These are phyloP conservation scores for Peribolospora kevripleyi DNA, from an alignment of 768 basidiomycete genomes.

Conservation along the genomic window DNA sequence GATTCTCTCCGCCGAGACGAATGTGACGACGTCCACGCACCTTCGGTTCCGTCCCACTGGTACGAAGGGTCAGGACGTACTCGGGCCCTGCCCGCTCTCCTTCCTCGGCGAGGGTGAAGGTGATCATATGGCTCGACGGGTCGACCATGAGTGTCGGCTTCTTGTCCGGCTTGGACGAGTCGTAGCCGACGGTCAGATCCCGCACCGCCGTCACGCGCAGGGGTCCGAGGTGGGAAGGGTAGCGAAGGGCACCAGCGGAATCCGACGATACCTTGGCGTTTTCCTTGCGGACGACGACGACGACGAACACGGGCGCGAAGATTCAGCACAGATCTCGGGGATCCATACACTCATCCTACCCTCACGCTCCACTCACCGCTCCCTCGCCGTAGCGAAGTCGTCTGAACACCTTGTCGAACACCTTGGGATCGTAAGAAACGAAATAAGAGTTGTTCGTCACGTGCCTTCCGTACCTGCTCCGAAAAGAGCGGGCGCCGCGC, in stretches of 20 bases:
- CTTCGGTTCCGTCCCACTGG: slow-evolving; percentile 79
- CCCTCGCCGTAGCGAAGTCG: slow-evolving; percentile 34
- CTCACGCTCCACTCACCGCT: slow-evolving; percentile 17
- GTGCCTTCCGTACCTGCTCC: slow-evolving; percentile 69
- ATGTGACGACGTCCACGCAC: slow-evolving; percentile 18
- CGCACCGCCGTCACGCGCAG: slow-evolving; percentile 43
- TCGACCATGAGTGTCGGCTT: slow-evolving; percentile 26
- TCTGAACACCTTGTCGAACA: slow-evolving; percentile 42
- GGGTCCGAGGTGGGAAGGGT: slow-evolving; percentile 2
- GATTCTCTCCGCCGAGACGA: too few relatives aligned
- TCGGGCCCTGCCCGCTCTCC: slow-evolving; percentile 21
- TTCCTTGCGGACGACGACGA: too few relatives aligned
- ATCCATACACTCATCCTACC: not conserved
- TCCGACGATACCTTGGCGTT: not conserved
- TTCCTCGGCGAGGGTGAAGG: slow-evolving; percentile 31
- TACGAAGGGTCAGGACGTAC: slow-evolving; percentile 50
- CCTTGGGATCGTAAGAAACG: slow-evolving; percentile 32
- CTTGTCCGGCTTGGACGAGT: slow-evolving; percentile 40
- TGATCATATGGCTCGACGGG: slow-evolving; percentile 44
- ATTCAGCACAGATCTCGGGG: not conserved
- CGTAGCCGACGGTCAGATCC: slow-evolving; percentile 43
- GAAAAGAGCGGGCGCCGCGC: not conserved
- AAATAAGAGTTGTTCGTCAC: slow-evolving; percentile 23
- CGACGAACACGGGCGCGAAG: not conserved
- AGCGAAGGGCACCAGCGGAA: not conserved